Percentiles rank a stretch among this genome's conserved stretches.
Conservation (phyloP, 345 rosid genomes). For the Brassica cretica region DNA sequence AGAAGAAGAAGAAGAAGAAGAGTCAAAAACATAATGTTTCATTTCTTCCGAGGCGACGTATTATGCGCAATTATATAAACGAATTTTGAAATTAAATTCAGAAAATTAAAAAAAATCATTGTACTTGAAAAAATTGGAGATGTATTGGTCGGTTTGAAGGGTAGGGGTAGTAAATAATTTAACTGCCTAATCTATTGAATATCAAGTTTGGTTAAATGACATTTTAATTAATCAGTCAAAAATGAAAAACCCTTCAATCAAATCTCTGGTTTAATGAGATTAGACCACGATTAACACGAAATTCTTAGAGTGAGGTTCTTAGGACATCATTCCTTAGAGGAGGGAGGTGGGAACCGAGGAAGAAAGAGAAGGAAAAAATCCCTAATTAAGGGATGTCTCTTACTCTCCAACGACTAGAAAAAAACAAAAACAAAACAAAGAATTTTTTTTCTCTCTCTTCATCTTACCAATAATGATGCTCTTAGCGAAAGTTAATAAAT, state of each 20-base stretch:
- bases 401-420: too few species aligned
- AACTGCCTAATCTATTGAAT: not conserved
- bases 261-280: not conserved
- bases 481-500: too few species aligned
- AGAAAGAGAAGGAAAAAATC: too few species aligned
- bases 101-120: not conserved
- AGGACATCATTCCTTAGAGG: too few species aligned
- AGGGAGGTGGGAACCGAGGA: too few species aligned
- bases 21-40: slow-evolving; percentile 38
- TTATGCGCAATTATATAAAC: slow-evolving; percentile 29
- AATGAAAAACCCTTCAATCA: not conserved
- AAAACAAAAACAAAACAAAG: too few species aligned
- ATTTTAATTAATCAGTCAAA: not conserved
- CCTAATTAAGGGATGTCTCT: too few species aligned
- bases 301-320: too few species aligned
- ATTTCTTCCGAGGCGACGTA: slow-evolving; percentile 37
- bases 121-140: slow-evolving; percentile 39
- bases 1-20: slow-evolving; percentile 43
- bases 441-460: too few species aligned
- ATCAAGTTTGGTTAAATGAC: not conserved
- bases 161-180: not conserved
- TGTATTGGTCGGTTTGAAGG: slow-evolving; percentile 40
- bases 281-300: too few species aligned
- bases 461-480: too few species aligned
- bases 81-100: slow-evolving; percentile 2